Base-by-base conservation (phyloP, 2,329 filamentous ascomycete species). In the Paecilomyces sp. region DNA sequence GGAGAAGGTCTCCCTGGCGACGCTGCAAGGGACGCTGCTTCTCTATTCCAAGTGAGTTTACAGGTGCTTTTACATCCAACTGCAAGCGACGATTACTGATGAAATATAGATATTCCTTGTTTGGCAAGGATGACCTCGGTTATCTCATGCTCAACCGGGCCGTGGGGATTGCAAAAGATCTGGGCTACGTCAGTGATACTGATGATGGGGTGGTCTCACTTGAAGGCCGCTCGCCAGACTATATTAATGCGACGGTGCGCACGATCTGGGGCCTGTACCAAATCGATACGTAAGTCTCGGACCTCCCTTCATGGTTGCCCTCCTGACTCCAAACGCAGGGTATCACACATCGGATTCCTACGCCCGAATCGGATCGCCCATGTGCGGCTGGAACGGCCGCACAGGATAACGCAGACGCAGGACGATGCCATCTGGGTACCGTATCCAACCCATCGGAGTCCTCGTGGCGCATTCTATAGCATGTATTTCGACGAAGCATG, bases 261-360 rank as follows among this genome's bases (percentile, higher is more conserved):
- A 73, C 72, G 6, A 71, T 71, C 1, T 76, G 74, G 74, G 74
- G 74, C 0, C 52, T 76, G 22, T 76, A 74, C 50, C 71, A 76
- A 50, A 66, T 75, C 33, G 74, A 76, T 53, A 75, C 74, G 74
- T 75, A 62, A 58, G 73, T 68, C 15, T 57, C 56, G 13, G 58
- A 18, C 24, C 25, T 25, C 4, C 30, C 58, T 25, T 15, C 47
- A 8, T 53, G 50, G 31, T 28, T 28, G n/a, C 30, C n/a, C 18
- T 24, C 1, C 7, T 47, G 28, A 13, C 50, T 47, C 36, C 13
- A 11, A 22, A 54, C 8, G 13, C 41, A 76, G 73, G 1, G 66
- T 72, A 54, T 66, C 74, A 2, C 73, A 75, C 58, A 68, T 72
- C 30, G 67, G 67, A 22, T 75, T 76, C 56, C 63, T 76, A 15